Evolutionary conservation across 352 stramenopile species (phyloP), one percentile per base, ranked within the genome.

Genomic region (Globisporangium nagaii): DNA sequence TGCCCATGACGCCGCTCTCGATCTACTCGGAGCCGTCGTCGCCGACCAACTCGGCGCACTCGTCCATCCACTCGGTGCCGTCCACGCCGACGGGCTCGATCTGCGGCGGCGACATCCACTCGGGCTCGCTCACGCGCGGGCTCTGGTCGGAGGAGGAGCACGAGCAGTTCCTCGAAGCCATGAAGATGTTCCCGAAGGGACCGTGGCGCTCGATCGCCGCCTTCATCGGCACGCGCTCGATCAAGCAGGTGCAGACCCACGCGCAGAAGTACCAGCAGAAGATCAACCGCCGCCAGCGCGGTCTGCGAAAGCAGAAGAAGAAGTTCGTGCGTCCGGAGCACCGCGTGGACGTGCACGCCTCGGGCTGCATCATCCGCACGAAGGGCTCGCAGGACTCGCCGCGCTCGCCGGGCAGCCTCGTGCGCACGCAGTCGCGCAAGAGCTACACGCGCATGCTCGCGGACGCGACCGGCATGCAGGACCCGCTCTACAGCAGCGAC

Each of bases 221-320:
- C 36, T 76, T 84, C 60, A 81, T 93, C 12, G 76, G 79, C 52
- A 91, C 83, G 58, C 76, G 80, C 25, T 87, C 79, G 15, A 86
- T 91, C 60, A 88, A 88, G 63, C 83, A 93, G 50, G 77, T 91
- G 50, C 83, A 90, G 65, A 90, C 83, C 4, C 83, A 93, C 48
- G 83, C 83, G 39, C 83, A 93, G 47, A 93, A 93, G 66, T 93
- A 93, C 66, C 79, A 88, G 53, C 76, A 91, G 60, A 93, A 93
- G 65, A 83, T 93, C 47, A 75, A 84, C 51, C 81, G 81, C 22
- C 82, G 79, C n/a, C 71, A 84, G 57, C 79, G 82, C 40, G 82
- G 82, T 0, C 65, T 92, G 22, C 82, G 82, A 45, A 92, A 92
- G 78, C 74, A 92, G 62, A 90, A 92, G 65, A 90, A 89, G 72